phyloP scores from a whole-genome alignment of 2,329 filamentous ascomycete genomes.

The Exophiala aquamarina region DNA sequence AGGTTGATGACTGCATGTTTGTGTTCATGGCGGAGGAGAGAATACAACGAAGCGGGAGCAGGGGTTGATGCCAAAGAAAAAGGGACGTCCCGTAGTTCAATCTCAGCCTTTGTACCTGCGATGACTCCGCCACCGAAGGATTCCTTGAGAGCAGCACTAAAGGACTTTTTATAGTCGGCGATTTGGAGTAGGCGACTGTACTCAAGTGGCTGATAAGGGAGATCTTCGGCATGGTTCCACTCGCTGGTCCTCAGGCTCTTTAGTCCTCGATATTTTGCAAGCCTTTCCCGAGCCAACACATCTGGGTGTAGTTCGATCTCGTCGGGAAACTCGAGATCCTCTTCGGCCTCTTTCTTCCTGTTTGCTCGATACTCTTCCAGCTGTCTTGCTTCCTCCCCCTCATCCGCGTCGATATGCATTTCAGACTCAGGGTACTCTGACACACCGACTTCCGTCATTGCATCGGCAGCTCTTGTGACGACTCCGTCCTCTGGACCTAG shows the following conservation, averaged over 20 bases:
- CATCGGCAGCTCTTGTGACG: slow-evolving; percentile 54
- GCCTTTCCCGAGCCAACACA: slow-evolving; percentile 78
- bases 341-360: slow-evolving; percentile 76
- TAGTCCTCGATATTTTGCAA: slow-evolving; percentile 83
- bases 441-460: slow-evolving; percentile 72
- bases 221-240: slow-evolving; percentile 89
- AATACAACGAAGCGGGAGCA: slow-evolving; percentile 74
- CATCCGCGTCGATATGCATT: slow-evolving; percentile 77
- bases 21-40: slow-evolving; percentile 88
- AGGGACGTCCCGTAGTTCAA: slow-evolving; percentile 68
- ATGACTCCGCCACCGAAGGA: slow-evolving; percentile 84
- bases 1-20: slow-evolving; percentile 90
- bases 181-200: slow-evolving; percentile 85
- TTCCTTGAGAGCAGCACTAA: slow-evolving; percentile 74
- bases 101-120: slow-evolving; percentile 77
- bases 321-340: slow-evolving; percentile 94
- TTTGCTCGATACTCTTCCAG: slow-evolving; percentile 77
- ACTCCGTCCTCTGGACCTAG: slow-evolving; percentile 77
- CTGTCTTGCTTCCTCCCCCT: slow-evolving; percentile 80
- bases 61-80: slow-evolving; percentile 52
- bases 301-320: slow-evolving; percentile 93
- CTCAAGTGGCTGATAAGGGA: slow-evolving; percentile 81
- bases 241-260: slow-evolving; percentile 85
- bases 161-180: slow-evolving; percentile 83
- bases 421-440: slow-evolving; percentile 94